Percentiles rank a stretch among this genome's conserved stretches.
phyloP scores from a whole-genome alignment of 495 filamentous ascomycete genomes.

The Bathelium albidoporum region DNA sequence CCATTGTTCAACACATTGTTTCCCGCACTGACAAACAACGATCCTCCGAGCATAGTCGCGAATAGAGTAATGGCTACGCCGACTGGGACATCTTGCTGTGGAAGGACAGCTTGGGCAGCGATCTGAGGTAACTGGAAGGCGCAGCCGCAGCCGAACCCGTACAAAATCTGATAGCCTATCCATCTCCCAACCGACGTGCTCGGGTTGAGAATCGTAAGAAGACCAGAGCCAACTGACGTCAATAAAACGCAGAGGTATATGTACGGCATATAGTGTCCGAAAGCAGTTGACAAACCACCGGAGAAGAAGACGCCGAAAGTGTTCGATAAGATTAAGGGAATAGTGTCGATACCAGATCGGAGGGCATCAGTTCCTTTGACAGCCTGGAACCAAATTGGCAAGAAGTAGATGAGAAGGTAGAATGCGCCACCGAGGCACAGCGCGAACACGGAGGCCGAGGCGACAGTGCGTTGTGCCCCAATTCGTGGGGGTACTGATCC shows the following conservation, averaged over 20 bases:
- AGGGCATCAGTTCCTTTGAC: neutral
- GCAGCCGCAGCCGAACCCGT: conserved; percentile 58
- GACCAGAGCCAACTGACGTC: conserved; percentile 55
- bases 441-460: too few species aligned
- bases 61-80: conserved; percentile 44
- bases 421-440: conserved; percentile 12
- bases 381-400: conserved; percentile 4
- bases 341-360: neutral
- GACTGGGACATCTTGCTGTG: conserved; percentile 50
- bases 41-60: conserved; percentile 24
- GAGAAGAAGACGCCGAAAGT: conserved; percentile 46
- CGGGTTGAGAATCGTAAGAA: conserved; percentile 53
- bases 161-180: conserved; percentile 71
- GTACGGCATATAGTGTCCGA: conserved; percentile 72
- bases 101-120: conserved; percentile 57
- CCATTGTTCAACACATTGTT: conserved; percentile 34
- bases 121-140: conserved; percentile 61
- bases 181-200: conserved; percentile 46
- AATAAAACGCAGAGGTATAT: conserved; percentile 53
- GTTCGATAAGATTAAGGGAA: conserved; percentile 11
- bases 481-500: too few species aligned
- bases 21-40: conserved; percentile 27
- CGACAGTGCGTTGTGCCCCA: too few species aligned
- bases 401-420: conserved; percentile 8
- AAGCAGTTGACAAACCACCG: conserved; percentile 48